phyloP scores from a whole-genome alignment of 23 red algal genomes.

The Agarophyton chilense region DNA sequence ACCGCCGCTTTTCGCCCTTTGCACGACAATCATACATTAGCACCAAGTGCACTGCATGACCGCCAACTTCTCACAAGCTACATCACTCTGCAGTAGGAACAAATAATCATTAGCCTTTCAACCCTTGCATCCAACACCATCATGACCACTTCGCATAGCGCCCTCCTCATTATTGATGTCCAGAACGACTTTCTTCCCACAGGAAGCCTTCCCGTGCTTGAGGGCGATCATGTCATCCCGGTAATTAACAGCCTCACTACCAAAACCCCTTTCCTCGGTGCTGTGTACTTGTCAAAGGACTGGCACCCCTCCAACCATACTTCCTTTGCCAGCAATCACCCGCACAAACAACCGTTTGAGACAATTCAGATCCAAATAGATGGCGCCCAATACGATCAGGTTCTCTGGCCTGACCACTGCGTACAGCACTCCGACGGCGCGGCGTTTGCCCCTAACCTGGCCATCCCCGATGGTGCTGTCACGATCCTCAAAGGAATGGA shows the following conservation, averaged over 20 bases:
- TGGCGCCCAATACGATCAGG: constrained; percentile 19
- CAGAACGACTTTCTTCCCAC: constrained; percentile 82
- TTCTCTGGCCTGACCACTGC: constrained; percentile 87
- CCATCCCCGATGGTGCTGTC: constrained; percentile 7
- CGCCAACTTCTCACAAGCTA: no score
- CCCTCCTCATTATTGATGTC: constrained; percentile 82
- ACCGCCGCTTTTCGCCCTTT: no score
- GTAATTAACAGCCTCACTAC: constrained; percentile 40
- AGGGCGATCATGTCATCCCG: constrained; percentile 51
- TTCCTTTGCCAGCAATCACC: constrained; percentile 71
- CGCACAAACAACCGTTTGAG: constrained; percentile 3
- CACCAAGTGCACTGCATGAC: no score
- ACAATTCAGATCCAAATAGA: not conserved
- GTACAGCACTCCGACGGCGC: constrained; percentile 66
- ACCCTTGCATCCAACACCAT: no score
- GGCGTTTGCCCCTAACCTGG: constrained; percentile 5
- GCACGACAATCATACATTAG: no score
- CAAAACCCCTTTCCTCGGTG: constrained; percentile 10
- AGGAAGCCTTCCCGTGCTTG: constrained; percentile 60
- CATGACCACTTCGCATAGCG: constrained; percentile 24
- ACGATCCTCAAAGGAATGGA: constrained; percentile 65
- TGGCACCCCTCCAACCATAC: constrained; percentile 80
- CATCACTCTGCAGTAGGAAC: no score
- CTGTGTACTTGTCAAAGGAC: constrained; percentile 70
- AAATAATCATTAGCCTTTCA: no score